phyloP scores from a whole-genome alignment of 2,329 filamentous ascomycete species.

The Ascochyta clinopodiicola region DNA sequence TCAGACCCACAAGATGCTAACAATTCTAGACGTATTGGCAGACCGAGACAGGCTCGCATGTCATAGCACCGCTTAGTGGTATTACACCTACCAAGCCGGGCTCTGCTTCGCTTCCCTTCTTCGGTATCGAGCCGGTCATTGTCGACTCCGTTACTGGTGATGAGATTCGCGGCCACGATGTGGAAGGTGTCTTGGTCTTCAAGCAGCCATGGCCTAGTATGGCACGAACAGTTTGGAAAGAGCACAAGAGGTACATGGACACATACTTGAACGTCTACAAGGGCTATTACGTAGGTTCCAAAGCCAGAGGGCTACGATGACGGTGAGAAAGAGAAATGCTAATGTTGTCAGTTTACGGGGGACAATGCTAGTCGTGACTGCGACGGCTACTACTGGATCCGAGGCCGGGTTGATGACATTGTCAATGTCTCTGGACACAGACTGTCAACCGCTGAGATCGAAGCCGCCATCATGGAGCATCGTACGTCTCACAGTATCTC shows the following conservation, averaged over 20 bases:
- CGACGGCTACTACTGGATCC: conserved; percentile 99
- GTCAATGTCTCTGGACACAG: conserved; percentile 98
- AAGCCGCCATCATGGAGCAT: conserved; percentile 95
- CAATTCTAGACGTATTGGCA: conserved; percentile 91
- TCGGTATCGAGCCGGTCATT: conserved; percentile 96
- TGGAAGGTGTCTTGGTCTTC: conserved; percentile 95
- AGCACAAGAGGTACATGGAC: conserved; percentile 98
- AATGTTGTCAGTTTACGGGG: conserved; percentile 74
- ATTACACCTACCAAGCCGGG: conserved; percentile 97
- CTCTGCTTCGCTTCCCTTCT: conserved; percentile 94
- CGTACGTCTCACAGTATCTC: conserved; percentile 53
- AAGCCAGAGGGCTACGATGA: no score
- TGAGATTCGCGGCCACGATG: conserved; percentile 93
- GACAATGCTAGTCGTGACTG: conserved; percentile 96
- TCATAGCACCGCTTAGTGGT: conserved; percentile 91
- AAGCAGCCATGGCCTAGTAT: conserved; percentile 99
- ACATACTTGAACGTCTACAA: conserved; percentile 98
- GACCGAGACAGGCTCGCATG: conserved; percentile 96
- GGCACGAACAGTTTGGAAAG: conserved; percentile 96
- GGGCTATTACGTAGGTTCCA: conserved; percentile 95
- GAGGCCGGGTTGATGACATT: conserved; percentile 96
- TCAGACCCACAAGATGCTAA: conserved; percentile 28
- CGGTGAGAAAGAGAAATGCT: conserved; percentile 18
- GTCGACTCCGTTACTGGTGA: conserved; percentile 95
- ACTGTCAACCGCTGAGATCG: conserved; percentile 95